A percentile compares a stretch with the other conserved stretches of the same genome.
phyloP scores from a whole-genome alignment of 352 stramenopile species.

The Plasmopara viticola region DNA sequence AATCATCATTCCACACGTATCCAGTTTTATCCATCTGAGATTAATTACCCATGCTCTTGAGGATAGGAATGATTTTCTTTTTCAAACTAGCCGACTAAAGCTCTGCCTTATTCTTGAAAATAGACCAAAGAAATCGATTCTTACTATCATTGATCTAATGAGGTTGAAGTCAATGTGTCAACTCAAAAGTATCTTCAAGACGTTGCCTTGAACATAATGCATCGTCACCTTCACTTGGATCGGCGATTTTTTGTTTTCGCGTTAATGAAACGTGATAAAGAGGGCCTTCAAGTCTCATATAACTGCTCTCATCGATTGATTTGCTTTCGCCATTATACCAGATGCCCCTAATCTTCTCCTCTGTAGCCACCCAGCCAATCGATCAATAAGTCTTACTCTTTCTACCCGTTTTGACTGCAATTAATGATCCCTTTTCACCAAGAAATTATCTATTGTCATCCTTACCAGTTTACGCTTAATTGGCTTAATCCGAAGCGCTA shows the following conservation, averaged over 20 bases:
- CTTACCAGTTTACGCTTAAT: background rate
- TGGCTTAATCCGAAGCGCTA: background rate
- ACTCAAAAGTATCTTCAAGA: background rate
- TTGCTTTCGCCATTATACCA: background rate
- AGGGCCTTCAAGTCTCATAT: background rate
- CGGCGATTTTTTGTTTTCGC: background rate
- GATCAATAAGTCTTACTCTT: background rate
- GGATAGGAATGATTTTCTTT: conserved; percentile 15
- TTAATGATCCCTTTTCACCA: background rate
- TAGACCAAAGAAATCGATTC: background rate
- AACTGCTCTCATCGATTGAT: background rate
- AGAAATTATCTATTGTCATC: background rate
- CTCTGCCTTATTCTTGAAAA: background rate
- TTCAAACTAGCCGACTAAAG: conserved; percentile 7
- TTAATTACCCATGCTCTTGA: conserved; percentile 13
- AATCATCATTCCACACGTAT: no score
- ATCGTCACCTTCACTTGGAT: background rate
- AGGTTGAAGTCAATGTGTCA: background rate
- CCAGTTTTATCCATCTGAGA: conserved; percentile 13
- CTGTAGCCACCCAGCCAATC: background rate
- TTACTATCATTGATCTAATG: background rate
- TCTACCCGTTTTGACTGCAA: background rate
- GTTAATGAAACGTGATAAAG: background rate
- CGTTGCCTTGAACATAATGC: background rate
- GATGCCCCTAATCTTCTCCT: background rate